Evolutionary conservation across 2,329 filamentous ascomycete genomes (phyloP), one percentile per base, ranked within the genome.

Genomic region (Ophiocordyceps robertsii): DNA sequence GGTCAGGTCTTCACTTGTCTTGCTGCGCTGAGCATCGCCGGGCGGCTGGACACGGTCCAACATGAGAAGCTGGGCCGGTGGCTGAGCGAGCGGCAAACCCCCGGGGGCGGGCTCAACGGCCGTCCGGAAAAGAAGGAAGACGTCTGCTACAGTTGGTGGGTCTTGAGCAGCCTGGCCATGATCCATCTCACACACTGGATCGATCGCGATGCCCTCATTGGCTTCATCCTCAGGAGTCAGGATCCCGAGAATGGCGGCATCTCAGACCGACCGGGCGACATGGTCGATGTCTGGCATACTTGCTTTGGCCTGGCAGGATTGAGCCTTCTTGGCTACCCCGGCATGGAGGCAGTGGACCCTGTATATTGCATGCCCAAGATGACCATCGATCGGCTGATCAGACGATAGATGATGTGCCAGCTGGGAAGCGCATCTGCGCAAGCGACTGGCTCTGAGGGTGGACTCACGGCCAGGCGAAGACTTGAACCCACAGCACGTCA

Each of bases 71-170:
- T 96, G 5, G 89, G 81, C 16, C 77, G 79, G 39, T 98, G 92
- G 92, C 70, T 98, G 42, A 94, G 88, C 61, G 92, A 98, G 64
- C 76, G 92, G 48, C 92, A 98, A 60, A 70, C 94, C 27, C 75
- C 85, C 10, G 82, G 81, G 39, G 92, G 92, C 29, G 92, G 92
- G 0, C 67, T 98, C 40, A 98, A 98, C 58, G 92, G 92, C 3
- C 75, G 92, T 39, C 92, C 92, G 1, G 92, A 96, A 65, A 98
- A 98, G 68, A 67, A 84, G 48, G 90, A 95, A 59, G 92, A 98
- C 60, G 90, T 95, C 13, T 98, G 92, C 66, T 98, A 98, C 65
- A 95, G 87, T 60, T 98, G 92, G 92, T 98, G 92, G 92, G 92
- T 96, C 37, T 68, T 90, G 56, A 90, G 85, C 57, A 95, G 89